Evolutionary conservation across 1,284 basidiomycete species (phyloP).

Genomic region (Ceratobasidium sp.): DNA sequence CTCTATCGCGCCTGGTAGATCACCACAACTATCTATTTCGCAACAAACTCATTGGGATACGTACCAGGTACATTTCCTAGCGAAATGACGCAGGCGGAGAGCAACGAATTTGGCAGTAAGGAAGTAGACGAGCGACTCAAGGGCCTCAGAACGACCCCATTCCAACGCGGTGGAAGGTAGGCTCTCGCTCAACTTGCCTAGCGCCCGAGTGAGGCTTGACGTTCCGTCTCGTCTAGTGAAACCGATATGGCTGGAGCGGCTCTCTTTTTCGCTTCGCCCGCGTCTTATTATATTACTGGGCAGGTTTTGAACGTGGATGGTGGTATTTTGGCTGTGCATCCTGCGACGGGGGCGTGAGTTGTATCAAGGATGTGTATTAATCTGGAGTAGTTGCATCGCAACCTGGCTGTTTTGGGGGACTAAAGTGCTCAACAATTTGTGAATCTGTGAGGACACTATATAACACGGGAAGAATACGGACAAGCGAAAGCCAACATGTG

Average conservation of each 20-base stretch:
- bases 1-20: slow-evolving; percentile 70
- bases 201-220: neutral
- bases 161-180: slow-evolving; percentile 15
- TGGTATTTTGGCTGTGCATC: neutral
- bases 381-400: neutral
- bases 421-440: too few species aligned
- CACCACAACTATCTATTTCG: neutral
- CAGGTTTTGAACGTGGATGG: slow-evolving; percentile 81
- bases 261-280: slow-evolving; percentile 76
- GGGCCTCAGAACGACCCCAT: slow-evolving; percentile 6
- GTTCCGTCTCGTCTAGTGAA: slow-evolving; percentile 61
- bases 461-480: too few species aligned
- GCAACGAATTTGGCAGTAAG: neutral
- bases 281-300: slow-evolving; percentile 78
- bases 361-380: neutral
- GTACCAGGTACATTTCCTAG: slow-evolving; percentile 58
- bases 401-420: too few species aligned
- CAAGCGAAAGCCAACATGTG: too few species aligned
- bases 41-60: too few species aligned
- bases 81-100: slow-evolving; percentile 74
- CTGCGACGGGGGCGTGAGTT: neutral
- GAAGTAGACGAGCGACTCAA: neutral
- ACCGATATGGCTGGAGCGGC: slow-evolving; percentile 80
- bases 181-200: neutral
- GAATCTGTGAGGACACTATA: too few species aligned